phyloP scores from a whole-genome alignment of 2,329 filamentous ascomycete genomes.

The Pseudogymnoascus sp. region DNA sequence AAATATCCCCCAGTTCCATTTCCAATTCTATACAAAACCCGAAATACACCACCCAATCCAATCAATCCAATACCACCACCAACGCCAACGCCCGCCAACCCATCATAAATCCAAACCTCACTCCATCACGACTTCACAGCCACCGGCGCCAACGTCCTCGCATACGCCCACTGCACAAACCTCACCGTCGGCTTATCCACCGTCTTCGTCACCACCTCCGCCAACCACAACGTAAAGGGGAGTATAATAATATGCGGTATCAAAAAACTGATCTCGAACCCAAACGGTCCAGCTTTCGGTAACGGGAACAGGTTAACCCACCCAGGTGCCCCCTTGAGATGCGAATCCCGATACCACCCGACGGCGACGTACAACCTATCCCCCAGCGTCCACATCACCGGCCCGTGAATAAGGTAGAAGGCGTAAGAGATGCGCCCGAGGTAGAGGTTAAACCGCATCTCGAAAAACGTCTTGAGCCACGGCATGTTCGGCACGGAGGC shows the following conservation, averaged over 20 bases:
- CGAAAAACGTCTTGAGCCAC: conserved; percentile 50
- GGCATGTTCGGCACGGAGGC: conserved; percentile 46
- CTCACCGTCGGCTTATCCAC: background rate
- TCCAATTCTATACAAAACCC: background rate
- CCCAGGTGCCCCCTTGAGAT: background rate
- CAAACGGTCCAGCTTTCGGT: background rate
- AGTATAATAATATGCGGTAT: conserved; percentile 36
- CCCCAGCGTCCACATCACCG: conserved; percentile 48
- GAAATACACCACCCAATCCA: background rate
- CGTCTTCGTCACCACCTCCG: background rate
- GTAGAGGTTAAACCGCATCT: conserved; percentile 47
- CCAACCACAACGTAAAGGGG: background rate
- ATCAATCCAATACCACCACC: background rate
- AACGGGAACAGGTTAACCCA: background rate
- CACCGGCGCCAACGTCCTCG: conserved; percentile 29
- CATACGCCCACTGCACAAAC: conserved; percentile 28
- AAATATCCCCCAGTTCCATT: background rate
- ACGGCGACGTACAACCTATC: conserved; percentile 55
- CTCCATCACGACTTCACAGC: background rate
- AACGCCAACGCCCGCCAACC: background rate
- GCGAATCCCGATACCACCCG: conserved; percentile 41
- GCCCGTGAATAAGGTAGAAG: conserved; percentile 57
- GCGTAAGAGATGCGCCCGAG: conserved; percentile 53
- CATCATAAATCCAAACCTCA: background rate
- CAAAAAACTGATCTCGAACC: conserved; percentile 37